phyloP scores from a whole-genome alignment of 768 basidiomycete species.

The Podaxis carcinomalis region DNA sequence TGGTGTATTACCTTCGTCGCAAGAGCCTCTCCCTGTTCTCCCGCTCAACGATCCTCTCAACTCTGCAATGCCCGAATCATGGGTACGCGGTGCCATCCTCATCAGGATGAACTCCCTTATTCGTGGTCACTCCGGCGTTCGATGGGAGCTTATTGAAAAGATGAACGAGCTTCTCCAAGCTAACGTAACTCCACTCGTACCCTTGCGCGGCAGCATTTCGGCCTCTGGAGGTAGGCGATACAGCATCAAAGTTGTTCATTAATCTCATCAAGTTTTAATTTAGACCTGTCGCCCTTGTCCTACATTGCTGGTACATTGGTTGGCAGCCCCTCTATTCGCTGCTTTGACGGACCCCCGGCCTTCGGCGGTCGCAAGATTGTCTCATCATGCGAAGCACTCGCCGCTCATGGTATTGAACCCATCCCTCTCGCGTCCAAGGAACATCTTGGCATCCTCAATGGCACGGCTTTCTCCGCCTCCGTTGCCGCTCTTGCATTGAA shows the following conservation, averaged over 20 bases:
- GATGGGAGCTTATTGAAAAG: conserved; percentile 74
- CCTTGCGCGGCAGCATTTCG: conserved; percentile 79
- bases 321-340: conserved; percentile 77
- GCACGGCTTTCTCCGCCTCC: conserved; percentile 81
- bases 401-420: conserved; percentile 56
- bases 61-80: conserved; percentile 77
- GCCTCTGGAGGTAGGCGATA: conserved; percentile 64
- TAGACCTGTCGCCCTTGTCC: conserved; percentile 75
- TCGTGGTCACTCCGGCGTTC: conserved; percentile 83
- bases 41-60: conserved; percentile 72
- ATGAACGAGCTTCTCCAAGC: conserved; percentile 70
- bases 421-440: conserved; percentile 71
- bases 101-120: conserved; percentile 88
- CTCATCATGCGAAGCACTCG: conserved; percentile 55
- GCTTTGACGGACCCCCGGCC: conserved; percentile 49
- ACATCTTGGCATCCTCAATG: conserved; percentile 78
- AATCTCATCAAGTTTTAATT: conserved; percentile 13
- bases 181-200: conserved; percentile 76
- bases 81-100: conserved; percentile 85
- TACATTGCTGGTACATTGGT: conserved; percentile 81
- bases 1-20: conserved; percentile 66
- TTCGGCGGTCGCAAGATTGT: conserved; percentile 48
- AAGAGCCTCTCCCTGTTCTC: conserved; percentile 42
- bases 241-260: background rate
- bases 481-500: conserved; percentile 72